phyloP scores from a whole-genome alignment of 2,329 filamentous ascomycete species.

The Periconia sp. region DNA sequence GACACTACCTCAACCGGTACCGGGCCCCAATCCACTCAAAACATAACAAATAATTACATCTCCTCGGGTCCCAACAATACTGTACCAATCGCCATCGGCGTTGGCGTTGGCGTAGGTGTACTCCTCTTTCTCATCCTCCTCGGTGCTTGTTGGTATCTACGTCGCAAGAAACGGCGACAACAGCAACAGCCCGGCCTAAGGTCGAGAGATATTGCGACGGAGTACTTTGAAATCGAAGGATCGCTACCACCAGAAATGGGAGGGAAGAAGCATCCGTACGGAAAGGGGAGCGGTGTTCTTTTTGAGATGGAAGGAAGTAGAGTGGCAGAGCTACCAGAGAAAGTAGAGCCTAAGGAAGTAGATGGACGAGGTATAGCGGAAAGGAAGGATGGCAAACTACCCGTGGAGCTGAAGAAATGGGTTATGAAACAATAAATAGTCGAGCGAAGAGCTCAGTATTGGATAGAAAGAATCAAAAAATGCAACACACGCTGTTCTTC shows the following conservation, averaged over 20 bases:
- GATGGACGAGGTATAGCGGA: too few species aligned
- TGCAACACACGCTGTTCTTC: too few species aligned
- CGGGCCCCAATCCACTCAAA: not conserved
- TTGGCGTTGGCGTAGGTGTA: conserved; percentile 16
- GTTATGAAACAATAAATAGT: too few species aligned
- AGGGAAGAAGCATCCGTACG: conserved; percentile 2
- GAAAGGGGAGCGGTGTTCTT: conserved; percentile 3
- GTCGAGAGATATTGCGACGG: not conserved
- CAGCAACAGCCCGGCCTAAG: not conserved
- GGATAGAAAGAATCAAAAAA: too few species aligned
- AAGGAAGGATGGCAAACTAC: too few species aligned
- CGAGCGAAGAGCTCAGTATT: too few species aligned
- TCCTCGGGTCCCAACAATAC: conserved; percentile 9
- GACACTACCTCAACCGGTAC: not conserved
- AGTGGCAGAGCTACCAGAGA: conserved; percentile 8
- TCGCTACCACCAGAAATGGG: not conserved
- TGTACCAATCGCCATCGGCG: conserved; percentile 18
- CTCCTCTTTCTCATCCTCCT: conserved; percentile 12
- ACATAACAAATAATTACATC: conserved; percentile 3
- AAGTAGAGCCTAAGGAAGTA: conserved; percentile 9
- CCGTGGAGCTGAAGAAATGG: too few species aligned
- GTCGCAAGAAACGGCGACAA: conserved; percentile 5
- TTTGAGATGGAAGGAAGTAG: conserved; percentile 13
- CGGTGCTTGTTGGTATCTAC: conserved; percentile 12
- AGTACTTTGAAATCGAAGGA: conserved; percentile 6